Evolutionary conservation across 192 early-diverging fungal genomes (phyloP), one percentile per base, ranked within the genome.

Genomic region (Coemansia sp.): DNA sequence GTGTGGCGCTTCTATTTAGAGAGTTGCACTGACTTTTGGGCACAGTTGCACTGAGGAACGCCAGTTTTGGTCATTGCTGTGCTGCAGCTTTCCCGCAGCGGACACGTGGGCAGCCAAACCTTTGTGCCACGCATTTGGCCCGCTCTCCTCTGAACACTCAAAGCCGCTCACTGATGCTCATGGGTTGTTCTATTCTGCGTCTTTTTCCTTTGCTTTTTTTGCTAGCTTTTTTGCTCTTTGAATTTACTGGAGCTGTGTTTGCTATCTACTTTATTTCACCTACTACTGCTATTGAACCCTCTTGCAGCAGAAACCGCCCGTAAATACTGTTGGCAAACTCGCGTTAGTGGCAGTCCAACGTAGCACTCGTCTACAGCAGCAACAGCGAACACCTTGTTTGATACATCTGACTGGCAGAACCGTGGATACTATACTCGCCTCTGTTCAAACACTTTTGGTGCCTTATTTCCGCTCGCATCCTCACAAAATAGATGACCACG

Each of bases 401-500:
- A 24, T 55, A 24, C 19, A 15, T 12, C 14, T 55, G 55, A 37
- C 32, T 27, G 35, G 25, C 32, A 37, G 37, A 32, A 11, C 22
- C 35, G 17, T 29, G 29, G 23, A 38, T 35, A 58, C 56, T 58
- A 58, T 58, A 23, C 56, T 12, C 52, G 38, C 22, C 29, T 17
- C 22, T 15, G 14, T 29, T 45, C 50, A 19, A 45, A 41, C 8
- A 27, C 27, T 22, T 45, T 15, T 21, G 56, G 56, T 37, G 19
- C 23, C 56, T 41, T 39, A 9, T 14, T 10, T 23, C 15, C 23
- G 58, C 58, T 22, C 41, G 45, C 25, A 39, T 27, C 12, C 58
- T 8, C 27, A 56, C 58, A 25, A 29, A 39, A 54, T 72, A 63
- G 66, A 79, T 79, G 76, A 67, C 58, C 56, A 67, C 76, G 38